Evolutionary conservation across 2,329 filamentous ascomycete species (phyloP), one percentile per base, ranked within the genome.

Genomic region (Alternaria sp.): DNA sequence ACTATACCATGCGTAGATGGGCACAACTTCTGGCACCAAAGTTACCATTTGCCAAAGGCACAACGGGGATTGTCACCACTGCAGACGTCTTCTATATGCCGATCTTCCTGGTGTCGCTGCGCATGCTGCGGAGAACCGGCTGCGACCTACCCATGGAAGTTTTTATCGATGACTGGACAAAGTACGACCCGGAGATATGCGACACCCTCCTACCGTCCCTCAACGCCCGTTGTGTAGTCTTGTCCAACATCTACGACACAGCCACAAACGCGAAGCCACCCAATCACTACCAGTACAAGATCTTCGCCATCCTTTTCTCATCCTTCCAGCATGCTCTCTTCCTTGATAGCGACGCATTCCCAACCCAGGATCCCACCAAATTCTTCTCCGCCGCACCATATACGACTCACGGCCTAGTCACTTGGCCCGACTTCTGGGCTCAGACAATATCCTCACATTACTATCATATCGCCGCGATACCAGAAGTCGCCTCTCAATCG

Each of bases 301-400:
- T 85, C 40, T 84, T 88, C 66, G 81, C 86, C 5, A 83, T 89
- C 17, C 78, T 89, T 3, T 85, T 88, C 65, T 88, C 87, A 1
- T 85, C 85, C 5, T 89, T 88, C 66, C 84, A 88, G 70, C 82
- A 88, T 57, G 82, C 87, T 11, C 79, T 89, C 17, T 88, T 87
- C 75, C 83, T 89, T 70, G 87, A 89, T 69, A 84, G 85, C 59
- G 86, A 88, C 69, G 82, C 82, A 63, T 87, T 88, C 68, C 85
- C 86, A 12, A 73, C 83, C 23, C 77, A 81, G 47, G 79, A 84
- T 55, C 83, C 83, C 0, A 77, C 79, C 23, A 63, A 74, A 5
- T 74, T 89, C 13, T 85, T 89, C 66, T 75, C 81, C n/a, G 77
- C 80, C 2, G 82, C 86, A 40, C 85, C 85, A 0, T 89, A 85